Conservation (phyloP, 768 basidiomycete species). For the Lentinula raphanica region DNA sequence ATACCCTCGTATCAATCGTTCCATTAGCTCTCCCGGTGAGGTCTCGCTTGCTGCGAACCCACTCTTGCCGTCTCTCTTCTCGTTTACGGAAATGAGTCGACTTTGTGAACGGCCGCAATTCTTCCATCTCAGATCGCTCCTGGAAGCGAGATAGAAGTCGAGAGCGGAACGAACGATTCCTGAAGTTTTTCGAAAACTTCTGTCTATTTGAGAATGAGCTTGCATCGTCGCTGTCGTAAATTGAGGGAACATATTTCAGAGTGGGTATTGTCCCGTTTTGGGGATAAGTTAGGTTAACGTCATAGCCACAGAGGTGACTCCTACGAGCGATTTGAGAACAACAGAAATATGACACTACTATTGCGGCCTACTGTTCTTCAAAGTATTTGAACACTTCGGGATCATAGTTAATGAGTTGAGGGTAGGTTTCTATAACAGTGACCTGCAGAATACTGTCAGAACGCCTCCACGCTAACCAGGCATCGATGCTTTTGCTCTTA, state of each 20-base stretch:
- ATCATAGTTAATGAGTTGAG: constrained; percentile 73
- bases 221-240: not conserved
- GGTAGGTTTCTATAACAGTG: constrained; percentile 62
- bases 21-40: constrained; percentile 28
- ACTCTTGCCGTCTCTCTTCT: constrained; percentile 8
- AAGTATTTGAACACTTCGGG: constrained; percentile 63
- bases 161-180: constrained; percentile 4
- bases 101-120: not conserved
- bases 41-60: constrained; percentile 26
- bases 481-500: constrained; percentile 23
- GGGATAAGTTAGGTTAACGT: constrained; percentile 45
- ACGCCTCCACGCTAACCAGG: not conserved
- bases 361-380: constrained; percentile 21
- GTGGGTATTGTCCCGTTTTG: constrained; percentile 33
- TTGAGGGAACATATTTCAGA: not conserved
- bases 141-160: not conserved
- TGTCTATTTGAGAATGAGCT: not conserved
- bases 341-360: not conserved
- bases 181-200: not conserved
- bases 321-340: constrained; percentile 18
- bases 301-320: constrained; percentile 38
- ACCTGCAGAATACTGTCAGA: constrained; percentile 28
- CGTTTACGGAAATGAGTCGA: constrained; percentile 4
- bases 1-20: constrained; percentile 49
- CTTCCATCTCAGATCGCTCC: constrained; percentile 3